Evolutionary conservation across 2,329 filamentous ascomycete genomes (phyloP).

Genomic region (Periglandula ipomoeae): DNA sequence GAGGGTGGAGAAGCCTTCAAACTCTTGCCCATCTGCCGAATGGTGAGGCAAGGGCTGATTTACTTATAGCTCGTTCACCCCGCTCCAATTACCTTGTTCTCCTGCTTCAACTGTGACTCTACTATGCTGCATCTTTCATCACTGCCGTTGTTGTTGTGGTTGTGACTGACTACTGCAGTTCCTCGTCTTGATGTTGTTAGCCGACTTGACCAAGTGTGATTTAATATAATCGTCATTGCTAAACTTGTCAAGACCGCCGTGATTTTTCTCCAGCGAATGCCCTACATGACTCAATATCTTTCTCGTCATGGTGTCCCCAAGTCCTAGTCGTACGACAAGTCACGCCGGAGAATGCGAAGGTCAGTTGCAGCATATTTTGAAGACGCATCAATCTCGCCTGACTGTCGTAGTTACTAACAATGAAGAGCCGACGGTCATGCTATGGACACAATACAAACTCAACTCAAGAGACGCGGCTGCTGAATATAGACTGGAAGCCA

Average conservation of each 20-base stretch:
- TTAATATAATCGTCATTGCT: background rate
- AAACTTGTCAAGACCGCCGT: background rate
- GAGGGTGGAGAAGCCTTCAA: background rate
- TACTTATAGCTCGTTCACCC: background rate
- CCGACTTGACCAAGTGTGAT: background rate
- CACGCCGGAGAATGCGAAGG: background rate
- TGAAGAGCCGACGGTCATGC: conserved; percentile 16
- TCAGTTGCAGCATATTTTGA: too few relatives aligned
- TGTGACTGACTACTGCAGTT: background rate
- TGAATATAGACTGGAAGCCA: conserved; percentile 32
- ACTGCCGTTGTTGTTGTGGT: background rate
- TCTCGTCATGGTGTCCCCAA: background rate
- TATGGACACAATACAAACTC: conserved; percentile 17
- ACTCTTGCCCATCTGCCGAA: background rate
- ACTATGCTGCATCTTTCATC: background rate
- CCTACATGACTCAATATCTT: background rate
- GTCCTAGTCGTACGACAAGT: background rate
- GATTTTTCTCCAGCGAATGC: background rate
- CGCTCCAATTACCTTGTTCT: background rate
- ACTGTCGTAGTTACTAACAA: background rate
- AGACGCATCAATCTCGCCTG: too few relatives aligned
- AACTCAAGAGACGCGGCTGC: conserved; percentile 31
- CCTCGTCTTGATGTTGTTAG: background rate
- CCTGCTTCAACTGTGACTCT: background rate
- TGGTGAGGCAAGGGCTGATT: background rate